These are phyloP conservation scores for Bauhinia variegata DNA, from an alignment of 306 rosid species.

Conservation along the genomic window DNA sequence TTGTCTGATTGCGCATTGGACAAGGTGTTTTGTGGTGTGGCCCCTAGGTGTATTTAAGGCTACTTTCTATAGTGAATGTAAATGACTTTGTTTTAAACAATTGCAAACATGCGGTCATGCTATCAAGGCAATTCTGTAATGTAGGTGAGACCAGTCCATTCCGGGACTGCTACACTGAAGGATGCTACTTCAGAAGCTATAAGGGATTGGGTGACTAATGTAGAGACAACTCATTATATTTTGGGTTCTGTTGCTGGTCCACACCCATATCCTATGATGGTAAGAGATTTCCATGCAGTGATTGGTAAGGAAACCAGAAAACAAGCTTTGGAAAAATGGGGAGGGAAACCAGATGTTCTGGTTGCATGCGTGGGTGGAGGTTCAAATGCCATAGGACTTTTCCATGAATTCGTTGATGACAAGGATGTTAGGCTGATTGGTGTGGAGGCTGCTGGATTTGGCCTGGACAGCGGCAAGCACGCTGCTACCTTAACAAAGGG, in stretches of 20 bases:
- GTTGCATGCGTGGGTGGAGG: constrained; percentile 97
- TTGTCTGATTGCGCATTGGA: constrained; percentile 7
- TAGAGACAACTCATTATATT: constrained; percentile 96
- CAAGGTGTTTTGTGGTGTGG: constrained; percentile 10
- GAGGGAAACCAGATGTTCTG: constrained; percentile 88
- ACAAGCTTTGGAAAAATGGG: constrained; percentile 96
- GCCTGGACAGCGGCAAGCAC: constrained; percentile 91
- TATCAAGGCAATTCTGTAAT: constrained; percentile 20
- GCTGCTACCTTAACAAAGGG: constrained; percentile 94
- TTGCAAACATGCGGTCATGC: constrained; percentile 12
- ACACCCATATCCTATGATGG: constrained; percentile 99
- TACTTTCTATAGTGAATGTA: constrained; percentile 24
- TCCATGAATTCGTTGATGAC: constrained; percentile 86
- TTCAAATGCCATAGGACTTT: constrained; percentile 95
- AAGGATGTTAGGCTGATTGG: constrained; percentile 77
- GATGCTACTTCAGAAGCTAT: constrained; percentile 99
- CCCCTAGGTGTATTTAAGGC: constrained; percentile 6
- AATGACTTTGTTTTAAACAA: not conserved
- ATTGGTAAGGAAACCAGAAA: constrained; percentile 92
- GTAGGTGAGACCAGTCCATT: constrained; percentile 86
- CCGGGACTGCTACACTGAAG: constrained; percentile 96
- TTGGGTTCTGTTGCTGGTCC: constrained; percentile 99
- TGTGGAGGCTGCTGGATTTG: constrained; percentile 97
- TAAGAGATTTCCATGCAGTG: constrained; percentile 88
- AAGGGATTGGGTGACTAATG: constrained; percentile 98